Base-by-base conservation (phyloP, 2,329 filamentous ascomycete genomes). In the Gnomoniopsis sp. region DNA sequence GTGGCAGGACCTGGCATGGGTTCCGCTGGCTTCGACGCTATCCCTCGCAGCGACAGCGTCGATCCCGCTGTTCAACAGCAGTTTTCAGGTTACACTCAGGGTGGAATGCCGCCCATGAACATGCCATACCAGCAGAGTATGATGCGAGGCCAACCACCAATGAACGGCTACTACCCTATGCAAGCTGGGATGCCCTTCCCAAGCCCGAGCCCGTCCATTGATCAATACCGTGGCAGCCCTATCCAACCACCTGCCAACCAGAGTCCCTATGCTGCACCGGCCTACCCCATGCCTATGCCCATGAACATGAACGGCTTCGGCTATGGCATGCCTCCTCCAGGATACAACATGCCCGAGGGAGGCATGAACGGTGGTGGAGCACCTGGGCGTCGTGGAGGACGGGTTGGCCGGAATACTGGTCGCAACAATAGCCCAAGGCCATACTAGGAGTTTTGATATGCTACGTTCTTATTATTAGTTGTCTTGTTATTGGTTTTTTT, bases 51-150 rank as follows among this genome's bases (percentile, higher is more conserved):
- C 52, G 84, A 86, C 49, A 77, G 75, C 64, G 72, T 77, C 36
- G 84, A 87, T 55, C 71, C 77, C 1, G 74, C 74, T 44, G 72
- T 83, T 63, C 70, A 78, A 4, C 72, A 65, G 55, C 69, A 78
- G 6, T 86, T 82, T 70, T 76, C 78, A 6, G 68, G 76, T 22
- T 75, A 78, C 54, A 74, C 77, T 21, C 81, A 81, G 66, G 75
- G 74, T 49, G 73, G 79, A 48, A 79, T 86, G 74, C 75, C 80
- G 3, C 67, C 72, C 48, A 77, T 78, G 63, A 78, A 75, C 64
- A 68, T 86, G 64, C 82, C 84, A 62, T 86, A 83, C 66, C 83
- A 85, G 68, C 84, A 85, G 67, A 77, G 69, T 66, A 77, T 86
- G 74, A 77, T 87, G 70, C 77, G 84, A 19, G 78, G 76, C 10